Conservation (phyloP, 352 stramenopile species). For the Thraustochytrium sp. region DNA sequence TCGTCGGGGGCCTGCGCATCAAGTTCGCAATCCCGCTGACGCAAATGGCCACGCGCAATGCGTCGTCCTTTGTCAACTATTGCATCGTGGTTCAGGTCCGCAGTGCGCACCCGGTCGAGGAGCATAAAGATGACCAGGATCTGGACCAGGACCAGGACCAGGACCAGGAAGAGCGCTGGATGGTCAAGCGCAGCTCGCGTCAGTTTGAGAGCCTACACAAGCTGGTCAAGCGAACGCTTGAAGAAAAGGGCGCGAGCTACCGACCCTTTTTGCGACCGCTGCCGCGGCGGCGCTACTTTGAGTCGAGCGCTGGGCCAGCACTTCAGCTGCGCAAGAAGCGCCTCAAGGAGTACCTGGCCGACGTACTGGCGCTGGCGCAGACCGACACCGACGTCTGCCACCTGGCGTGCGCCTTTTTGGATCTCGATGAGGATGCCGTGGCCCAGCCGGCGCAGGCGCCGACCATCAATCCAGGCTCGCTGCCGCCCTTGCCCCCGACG, state of each 20-base stretch:
- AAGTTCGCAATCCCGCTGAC: conserved; percentile 17
- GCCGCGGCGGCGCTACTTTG: conserved; percentile 24
- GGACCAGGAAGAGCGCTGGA: background rate
- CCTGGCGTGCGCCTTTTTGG: conserved; percentile 18
- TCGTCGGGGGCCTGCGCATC: background rate
- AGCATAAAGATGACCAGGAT: background rate
- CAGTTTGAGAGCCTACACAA: conserved; percentile 18
- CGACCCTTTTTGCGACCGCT: background rate
- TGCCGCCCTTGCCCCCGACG: background rate
- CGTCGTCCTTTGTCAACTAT: background rate
- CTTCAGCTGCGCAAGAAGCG: background rate
- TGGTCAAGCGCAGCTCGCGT: background rate
- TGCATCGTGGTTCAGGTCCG: conserved; percentile 32
- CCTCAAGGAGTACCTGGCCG: conserved; percentile 9
- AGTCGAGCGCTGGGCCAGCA: background rate
- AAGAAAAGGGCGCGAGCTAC: background rate
- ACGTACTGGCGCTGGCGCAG: background rate
- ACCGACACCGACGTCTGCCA: background rate
- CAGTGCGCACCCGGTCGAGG: no score
- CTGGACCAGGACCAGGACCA: background rate
- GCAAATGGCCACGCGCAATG: conserved; percentile 3
- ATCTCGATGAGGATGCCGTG: conserved; percentile 22
- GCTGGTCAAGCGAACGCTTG: background rate
- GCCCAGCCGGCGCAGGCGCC: background rate
- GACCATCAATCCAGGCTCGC: background rate